phyloP scores from a whole-genome alignment of 495 filamentous ascomycete genomes.

The Xylaria castorea region DNA sequence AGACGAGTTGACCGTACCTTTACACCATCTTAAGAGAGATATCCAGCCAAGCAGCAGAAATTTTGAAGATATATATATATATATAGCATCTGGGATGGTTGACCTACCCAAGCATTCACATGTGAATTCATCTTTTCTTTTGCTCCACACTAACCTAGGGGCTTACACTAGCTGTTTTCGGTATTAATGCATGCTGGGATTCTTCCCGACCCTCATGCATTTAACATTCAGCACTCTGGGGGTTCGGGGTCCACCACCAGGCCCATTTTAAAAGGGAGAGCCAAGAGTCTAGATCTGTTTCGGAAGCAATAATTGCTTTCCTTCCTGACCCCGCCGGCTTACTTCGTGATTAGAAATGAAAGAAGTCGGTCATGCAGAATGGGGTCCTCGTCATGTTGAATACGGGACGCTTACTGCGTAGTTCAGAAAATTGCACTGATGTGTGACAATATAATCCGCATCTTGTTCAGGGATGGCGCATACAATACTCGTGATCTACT shows the following conservation, averaged over 20 bases:
- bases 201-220: background rate
- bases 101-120: no score
- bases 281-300: constrained; percentile 14
- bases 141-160: background rate
- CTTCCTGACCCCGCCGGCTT: background rate
- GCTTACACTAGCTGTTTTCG: background rate
- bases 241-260: background rate
- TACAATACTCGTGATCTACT: background rate
- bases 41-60: background rate
- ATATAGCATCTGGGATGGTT: no score
- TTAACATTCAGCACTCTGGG: background rate
- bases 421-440: background rate
- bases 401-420: background rate
- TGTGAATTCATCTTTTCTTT: background rate
- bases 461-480: background rate
- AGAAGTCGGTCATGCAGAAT: background rate
- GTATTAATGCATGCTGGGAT: constrained; percentile 10
- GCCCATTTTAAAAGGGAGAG: background rate
- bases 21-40: no score
- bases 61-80: background rate
- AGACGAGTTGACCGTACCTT: no score
- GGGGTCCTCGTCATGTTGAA: background rate
- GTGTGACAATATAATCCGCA: background rate
- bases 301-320: background rate
- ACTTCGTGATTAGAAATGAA: background rate